Evolutionary conservation across 2,329 filamentous ascomycete genomes (phyloP), one percentile per base, ranked within the genome.

Genomic region (Penicillium expansum): DNA sequence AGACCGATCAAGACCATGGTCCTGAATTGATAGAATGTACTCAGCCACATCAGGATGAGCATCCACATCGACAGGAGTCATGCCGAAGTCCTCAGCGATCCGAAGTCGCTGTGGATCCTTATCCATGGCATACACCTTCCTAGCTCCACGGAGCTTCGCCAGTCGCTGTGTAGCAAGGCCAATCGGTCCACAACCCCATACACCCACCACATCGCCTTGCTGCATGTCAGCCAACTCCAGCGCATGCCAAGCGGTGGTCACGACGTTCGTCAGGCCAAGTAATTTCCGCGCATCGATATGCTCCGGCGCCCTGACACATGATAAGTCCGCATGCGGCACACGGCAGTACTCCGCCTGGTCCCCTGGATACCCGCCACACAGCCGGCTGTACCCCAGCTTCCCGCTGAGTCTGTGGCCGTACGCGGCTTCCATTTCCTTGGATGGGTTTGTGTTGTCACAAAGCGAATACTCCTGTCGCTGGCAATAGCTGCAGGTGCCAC

Each of bases 311-410:
- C 67, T 64, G 33, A 73, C 60, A 47, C 68, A 70, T 18, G 61
- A 63, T 13, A 73, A 39, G 53, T 74, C 70, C 2, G 70, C 72
- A 55, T 71, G 71, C 7, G 72, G 72, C 10, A 69, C 71, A 7
- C 69, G 71, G 45, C 68, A 71, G 56, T 64, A 75, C 58, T 74
- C 72, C 3, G 72, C 72, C 58, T 75, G 72, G 35, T 71, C 64
- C 18, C 72, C 71, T 14, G 72, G 61, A 60, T 71, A 74, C 16
- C 72, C 71, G 2, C 71, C 71, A 29, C 64, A 68, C n/a, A 71
- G 45, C 11, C 67, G 62, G 1, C 70, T 69, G 55, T 65, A 74
- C 24, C 71, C 71, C 43, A 73, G 63, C 16, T 70, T 69, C 10
- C 71, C 70, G 3, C 70, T 62, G n/a, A 71, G 27, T 2, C 67